phyloP scores from a whole-genome alignment of 1,139 yeast genomes.

The Hansenula anomala region DNA sequence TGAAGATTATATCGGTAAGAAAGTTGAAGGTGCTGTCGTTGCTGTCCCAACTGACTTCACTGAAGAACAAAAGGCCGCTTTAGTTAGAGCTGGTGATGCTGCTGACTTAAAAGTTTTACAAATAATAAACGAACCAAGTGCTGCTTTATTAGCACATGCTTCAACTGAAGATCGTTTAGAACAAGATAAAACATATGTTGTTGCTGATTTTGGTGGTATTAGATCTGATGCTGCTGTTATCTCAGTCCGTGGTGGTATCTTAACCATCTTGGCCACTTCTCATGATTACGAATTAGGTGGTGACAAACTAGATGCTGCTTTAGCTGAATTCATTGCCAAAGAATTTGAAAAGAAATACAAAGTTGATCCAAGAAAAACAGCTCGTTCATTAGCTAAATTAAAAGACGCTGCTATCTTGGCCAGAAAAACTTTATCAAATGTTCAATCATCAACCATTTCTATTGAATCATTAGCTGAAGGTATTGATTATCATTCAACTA shows the following conservation, averaged over 20 bases:
- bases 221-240: slow-evolving; percentile 95
- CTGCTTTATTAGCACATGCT: slow-evolving; percentile 73
- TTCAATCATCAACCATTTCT: slow-evolving; percentile 84
- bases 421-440: slow-evolving; percentile 90
- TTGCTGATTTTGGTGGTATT: slow-evolving; percentile 95
- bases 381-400: slow-evolving; percentile 86
- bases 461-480: slow-evolving; percentile 96
- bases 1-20: slow-evolving; percentile 82
- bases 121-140: slow-evolving; percentile 87
- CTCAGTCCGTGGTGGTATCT: slow-evolving; percentile 89
- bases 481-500: slow-evolving; percentile 84
- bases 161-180: slow-evolving; percentile 49
- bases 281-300: slow-evolving; percentile 89
- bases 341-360: slow-evolving; percentile 90
- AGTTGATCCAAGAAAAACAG: slow-evolving; percentile 74
- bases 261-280: slow-evolving; percentile 82
- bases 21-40: slow-evolving; percentile 77
- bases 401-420: slow-evolving; percentile 79
- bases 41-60: slow-evolving; percentile 90
- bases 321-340: slow-evolving; percentile 81
- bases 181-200: slow-evolving; percentile 80
- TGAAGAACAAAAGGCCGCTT: slow-evolving; percentile 63
- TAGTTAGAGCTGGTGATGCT: slow-evolving; percentile 55
- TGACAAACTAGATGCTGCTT: slow-evolving; percentile 71
- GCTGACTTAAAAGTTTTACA: slow-evolving; percentile 83